phyloP scores from a whole-genome alignment of 1,284 basidiomycete species.

The Leccinum variabile region DNA sequence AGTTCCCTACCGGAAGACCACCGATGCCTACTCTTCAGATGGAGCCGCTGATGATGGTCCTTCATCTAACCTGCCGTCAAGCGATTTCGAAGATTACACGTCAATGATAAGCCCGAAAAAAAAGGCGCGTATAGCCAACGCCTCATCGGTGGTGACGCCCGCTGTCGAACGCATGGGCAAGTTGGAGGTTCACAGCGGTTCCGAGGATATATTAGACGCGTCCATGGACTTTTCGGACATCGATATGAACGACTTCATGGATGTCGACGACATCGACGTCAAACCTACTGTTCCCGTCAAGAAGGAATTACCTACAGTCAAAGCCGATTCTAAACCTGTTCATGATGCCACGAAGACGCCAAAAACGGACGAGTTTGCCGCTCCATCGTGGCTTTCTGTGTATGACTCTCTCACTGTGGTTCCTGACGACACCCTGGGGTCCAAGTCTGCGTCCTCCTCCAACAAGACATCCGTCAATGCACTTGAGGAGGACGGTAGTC shows the following conservation, averaged over 20 bases:
- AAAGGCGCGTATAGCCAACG: conserved; percentile 49
- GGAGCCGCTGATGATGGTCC: conserved; percentile 48
- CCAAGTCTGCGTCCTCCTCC: conserved; percentile 49
- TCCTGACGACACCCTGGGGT: conserved; percentile 49
- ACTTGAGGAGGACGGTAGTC: conserved; percentile 76
- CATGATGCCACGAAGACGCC: conserved; percentile 29
- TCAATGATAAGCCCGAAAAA: conserved; percentile 66
- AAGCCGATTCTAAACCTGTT: conserved; percentile 32
- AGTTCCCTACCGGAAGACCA: conserved; percentile 28
- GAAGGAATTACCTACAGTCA: conserved; percentile 26
- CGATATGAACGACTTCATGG: conserved; percentile 41
- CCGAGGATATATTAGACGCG: conserved; percentile 52
- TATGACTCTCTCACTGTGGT: conserved; percentile 69
- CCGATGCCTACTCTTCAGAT: conserved; percentile 54
- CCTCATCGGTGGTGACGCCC: conserved; percentile 43
- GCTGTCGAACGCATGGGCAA: conserved; percentile 55
- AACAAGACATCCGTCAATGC: conserved; percentile 49
- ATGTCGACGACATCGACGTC: conserved; percentile 48
- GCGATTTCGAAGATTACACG: conserved; percentile 49
- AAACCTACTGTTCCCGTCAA: conserved; percentile 36
- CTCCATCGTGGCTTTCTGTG: conserved; percentile 74
- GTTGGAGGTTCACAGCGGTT: conserved; percentile 55
- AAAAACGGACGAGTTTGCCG: conserved; percentile 47
- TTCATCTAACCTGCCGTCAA: conserved; percentile 41
- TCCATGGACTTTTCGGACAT: conserved; percentile 53